A percentile compares a stretch with the other conserved stretches of the same genome.
phyloP scores from a whole-genome alignment of 345 rosid genomes.

The Populus simonii region DNA sequence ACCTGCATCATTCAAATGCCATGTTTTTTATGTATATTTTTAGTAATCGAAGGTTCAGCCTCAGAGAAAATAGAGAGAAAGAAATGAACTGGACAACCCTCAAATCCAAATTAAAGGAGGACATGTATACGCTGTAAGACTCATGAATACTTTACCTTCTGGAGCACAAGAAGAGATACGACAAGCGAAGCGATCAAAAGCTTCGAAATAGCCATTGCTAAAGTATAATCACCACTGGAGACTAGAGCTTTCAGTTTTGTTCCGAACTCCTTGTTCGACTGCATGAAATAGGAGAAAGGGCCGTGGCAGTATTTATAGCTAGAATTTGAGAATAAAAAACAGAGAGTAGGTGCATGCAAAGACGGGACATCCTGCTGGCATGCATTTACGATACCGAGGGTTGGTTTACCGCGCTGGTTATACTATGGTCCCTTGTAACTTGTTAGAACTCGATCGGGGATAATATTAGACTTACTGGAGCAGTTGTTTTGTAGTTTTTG shows the following conservation, averaged over 20 bases:
- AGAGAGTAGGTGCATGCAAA: not conserved
- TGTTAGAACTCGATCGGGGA: not conserved
- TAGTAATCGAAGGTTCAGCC: not conserved
- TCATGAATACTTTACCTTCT: not conserved
- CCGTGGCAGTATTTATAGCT: conserved; percentile 20
- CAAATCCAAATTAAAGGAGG: not conserved
- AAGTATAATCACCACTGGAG: not conserved
- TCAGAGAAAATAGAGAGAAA: not conserved
- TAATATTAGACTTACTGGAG: not conserved
- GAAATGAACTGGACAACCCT: not conserved
- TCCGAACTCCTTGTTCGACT: not conserved
- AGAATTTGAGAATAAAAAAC: not conserved
- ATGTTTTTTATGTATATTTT: not conserved
- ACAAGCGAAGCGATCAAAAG: not conserved
- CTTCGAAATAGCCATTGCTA: conserved; percentile 43
- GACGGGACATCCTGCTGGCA: not conserved
- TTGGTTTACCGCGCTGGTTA: not conserved
- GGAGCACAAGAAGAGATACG: not conserved
- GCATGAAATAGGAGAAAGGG: too few relatives aligned
- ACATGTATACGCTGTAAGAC: not conserved
- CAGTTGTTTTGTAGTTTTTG: not conserved
- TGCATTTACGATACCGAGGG: not conserved
- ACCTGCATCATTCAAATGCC: not conserved
- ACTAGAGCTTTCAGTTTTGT: not conserved
- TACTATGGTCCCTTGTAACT: not conserved